These are phyloP conservation scores for Blastocystis sp. DNA, from an alignment of 352 stramenopile genomes.

Conservation along the genomic window DNA sequence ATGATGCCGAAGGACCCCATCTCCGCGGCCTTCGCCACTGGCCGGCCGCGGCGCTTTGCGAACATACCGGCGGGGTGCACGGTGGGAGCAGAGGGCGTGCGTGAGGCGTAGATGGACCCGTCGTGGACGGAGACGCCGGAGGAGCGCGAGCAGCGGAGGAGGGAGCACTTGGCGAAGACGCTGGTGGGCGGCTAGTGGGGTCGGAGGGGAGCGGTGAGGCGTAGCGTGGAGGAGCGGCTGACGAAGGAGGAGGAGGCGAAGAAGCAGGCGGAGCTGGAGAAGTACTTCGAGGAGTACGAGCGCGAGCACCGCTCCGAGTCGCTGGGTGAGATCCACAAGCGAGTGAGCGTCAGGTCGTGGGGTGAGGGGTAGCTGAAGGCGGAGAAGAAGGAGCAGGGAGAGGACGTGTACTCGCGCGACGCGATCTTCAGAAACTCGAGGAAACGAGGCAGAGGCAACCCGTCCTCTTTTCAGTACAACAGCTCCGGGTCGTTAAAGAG, in stretches of 20 bases:
- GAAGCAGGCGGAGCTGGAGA: slow-evolving; percentile 34
- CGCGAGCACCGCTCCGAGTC: slow-evolving; percentile 1
- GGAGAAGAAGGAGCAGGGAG: not conserved
- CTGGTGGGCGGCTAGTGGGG: slow-evolving; percentile 5
- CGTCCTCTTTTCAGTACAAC: not conserved
- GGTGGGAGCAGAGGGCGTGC: not conserved
- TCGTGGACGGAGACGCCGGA: slow-evolving; percentile 43
- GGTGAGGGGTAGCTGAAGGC: slow-evolving; percentile 5
- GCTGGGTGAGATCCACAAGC: slow-evolving; percentile 43
- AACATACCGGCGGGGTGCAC: slow-evolving; percentile 34
- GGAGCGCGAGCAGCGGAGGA: slow-evolving; percentile 13
- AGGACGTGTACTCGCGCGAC: slow-evolving; percentile 32
- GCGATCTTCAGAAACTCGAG: slow-evolving; percentile 8
- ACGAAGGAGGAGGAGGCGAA: not conserved
- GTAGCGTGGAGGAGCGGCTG: not conserved
- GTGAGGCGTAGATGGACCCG: slow-evolving; percentile 29
- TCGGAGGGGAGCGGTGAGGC: not conserved
- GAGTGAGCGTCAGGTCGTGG: not conserved
- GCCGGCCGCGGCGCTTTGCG: slow-evolving; percentile 12
- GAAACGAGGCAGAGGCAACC: not conserved
- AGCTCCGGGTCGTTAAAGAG: slow-evolving; percentile 18
- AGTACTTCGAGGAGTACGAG: slow-evolving; percentile 54
- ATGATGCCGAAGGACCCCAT: slow-evolving; percentile 33
- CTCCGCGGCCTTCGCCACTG: slow-evolving; percentile 29
- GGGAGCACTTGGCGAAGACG: slow-evolving; percentile 45